Evolutionary conservation across 108 stramenopile species (phyloP).

Genomic region (Nannochloropsis salina): DNA sequence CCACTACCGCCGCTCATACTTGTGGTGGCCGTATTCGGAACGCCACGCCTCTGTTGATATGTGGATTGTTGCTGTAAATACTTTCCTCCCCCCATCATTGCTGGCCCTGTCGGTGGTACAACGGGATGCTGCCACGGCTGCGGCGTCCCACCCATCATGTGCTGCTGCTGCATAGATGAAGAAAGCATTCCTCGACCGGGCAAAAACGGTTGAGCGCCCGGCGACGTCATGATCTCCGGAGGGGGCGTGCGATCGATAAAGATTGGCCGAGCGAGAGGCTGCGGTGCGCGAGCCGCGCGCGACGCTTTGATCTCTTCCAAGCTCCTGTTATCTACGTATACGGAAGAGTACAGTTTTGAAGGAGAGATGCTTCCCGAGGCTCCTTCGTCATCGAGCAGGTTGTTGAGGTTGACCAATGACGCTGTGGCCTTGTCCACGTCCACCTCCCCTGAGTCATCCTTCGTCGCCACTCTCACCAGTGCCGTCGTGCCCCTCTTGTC

Average conservation of each 20-base stretch:
- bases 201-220: background rate
- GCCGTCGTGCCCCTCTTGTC: background rate
- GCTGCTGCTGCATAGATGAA: background rate
- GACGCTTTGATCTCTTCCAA: conserved; percentile 3
- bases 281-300: background rate
- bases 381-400: background rate
- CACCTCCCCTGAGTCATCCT: background rate
- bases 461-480: background rate
- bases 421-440: conserved; percentile 9
- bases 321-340: background rate
- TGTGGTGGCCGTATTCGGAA: no score
- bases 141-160: background rate
- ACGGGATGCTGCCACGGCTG: background rate
- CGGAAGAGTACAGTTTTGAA: conserved; percentile 3
- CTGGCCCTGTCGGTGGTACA: background rate
- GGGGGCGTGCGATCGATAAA: conserved; percentile 10
- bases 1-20: no score
- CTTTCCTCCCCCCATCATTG: background rate
- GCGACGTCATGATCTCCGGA: background rate
- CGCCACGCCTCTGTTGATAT: no score
- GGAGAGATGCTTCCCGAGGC: background rate
- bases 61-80: background rate
- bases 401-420: background rate
- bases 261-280: background rate
- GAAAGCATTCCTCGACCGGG: background rate